Conservation (phyloP, 140 eudicot genomes). For the Cichorium intybus region DNA sequence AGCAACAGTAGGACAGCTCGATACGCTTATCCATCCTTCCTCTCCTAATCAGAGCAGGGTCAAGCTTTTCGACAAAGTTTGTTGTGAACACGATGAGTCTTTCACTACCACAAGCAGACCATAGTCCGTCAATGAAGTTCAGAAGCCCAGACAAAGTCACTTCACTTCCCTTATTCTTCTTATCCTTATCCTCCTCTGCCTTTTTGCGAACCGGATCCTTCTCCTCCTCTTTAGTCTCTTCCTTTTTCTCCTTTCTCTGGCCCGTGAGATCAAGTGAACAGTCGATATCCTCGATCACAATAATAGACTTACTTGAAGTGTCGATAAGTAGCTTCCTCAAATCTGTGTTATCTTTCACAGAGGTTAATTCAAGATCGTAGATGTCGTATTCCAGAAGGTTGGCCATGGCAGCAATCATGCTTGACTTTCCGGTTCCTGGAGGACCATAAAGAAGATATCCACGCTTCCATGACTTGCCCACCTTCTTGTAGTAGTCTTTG, state of each 20-base stretch:
- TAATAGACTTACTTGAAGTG: no score
- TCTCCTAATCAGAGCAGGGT: no score
- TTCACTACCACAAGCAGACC: constrained; percentile 40
- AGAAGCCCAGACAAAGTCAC: constrained; percentile 36
- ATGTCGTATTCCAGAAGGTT: constrained; percentile 39
- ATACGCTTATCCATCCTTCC: no score
- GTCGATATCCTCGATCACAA: no score
- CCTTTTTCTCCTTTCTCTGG: constrained; percentile 25
- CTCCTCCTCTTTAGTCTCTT: constrained; percentile 16
- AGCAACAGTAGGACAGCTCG: no score
- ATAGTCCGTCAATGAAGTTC: constrained; percentile 36
- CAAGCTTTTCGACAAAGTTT: constrained; percentile 29
- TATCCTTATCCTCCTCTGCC: neutral
- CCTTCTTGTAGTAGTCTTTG: no score
- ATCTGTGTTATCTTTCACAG: no score
- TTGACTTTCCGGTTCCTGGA: constrained; percentile 51
- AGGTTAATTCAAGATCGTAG: no score
- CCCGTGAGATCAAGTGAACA: no score
- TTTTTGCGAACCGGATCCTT: constrained; percentile 8
- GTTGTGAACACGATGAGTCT: constrained; percentile 33
- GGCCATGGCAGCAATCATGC: constrained; percentile 54
- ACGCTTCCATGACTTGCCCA: no score
- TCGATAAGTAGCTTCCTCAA: no score
- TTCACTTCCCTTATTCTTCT: constrained; percentile 19
- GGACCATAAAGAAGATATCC: no score